phyloP scores from a whole-genome alignment of 2,329 filamentous ascomycete genomes.

The Amylocarpus encephaloides region DNA sequence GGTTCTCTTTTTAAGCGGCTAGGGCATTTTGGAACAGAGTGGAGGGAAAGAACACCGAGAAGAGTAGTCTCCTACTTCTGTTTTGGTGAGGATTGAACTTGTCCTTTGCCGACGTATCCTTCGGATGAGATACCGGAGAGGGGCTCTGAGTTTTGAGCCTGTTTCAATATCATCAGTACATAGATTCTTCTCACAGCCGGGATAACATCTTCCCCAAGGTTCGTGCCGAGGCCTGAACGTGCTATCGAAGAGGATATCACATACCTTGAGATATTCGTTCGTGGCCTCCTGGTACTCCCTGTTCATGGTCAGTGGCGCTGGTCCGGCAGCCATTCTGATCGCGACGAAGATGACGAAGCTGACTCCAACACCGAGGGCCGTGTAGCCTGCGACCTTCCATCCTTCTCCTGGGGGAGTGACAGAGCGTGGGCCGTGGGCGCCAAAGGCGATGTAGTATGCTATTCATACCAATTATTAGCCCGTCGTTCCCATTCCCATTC shows the following conservation, averaged over 20 bases:
- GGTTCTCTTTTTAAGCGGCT: background rate
- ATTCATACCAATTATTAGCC: slow-evolving; percentile 21
- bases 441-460: slow-evolving; percentile 99
- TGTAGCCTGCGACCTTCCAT: slow-evolving; percentile 71
- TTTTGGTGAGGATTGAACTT: slow-evolving; percentile 53
- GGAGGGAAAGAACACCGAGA: background rate
- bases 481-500: background rate
- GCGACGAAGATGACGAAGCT: slow-evolving; percentile 65
- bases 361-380: slow-evolving; percentile 58
- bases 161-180: slow-evolving; percentile 19
- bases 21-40: background rate
- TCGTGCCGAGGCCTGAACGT: no score
- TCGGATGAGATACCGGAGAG: slow-evolving; percentile 77
- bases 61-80: slow-evolving; percentile 19
- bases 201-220: no score
- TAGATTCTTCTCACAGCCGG: no score
- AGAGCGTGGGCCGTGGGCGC: slow-evolving; percentile 88
- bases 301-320: slow-evolving; percentile 79
- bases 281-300: slow-evolving; percentile 94
- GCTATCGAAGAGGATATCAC: slow-evolving; percentile 34
- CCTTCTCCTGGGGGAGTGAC: slow-evolving; percentile 76
- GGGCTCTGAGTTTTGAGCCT: slow-evolving; percentile 81
- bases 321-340: slow-evolving; percentile 66
- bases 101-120: slow-evolving; percentile 71
- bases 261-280: slow-evolving; percentile 90